Conservation (phyloP, 2,329 filamentous ascomycete species). For the Blumeria graminis region DNA sequence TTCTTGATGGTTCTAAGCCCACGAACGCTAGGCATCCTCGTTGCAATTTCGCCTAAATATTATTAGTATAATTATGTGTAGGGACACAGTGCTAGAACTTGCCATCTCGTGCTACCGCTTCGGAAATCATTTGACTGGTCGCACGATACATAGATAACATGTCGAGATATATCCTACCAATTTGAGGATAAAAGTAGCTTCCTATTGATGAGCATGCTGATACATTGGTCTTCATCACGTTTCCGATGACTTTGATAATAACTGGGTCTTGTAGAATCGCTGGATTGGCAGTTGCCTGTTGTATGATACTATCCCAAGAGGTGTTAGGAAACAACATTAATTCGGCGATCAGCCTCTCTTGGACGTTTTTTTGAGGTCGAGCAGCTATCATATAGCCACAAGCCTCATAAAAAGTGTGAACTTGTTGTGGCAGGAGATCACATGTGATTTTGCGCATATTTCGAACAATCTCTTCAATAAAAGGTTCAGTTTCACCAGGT, state of each 20-base stretch:
- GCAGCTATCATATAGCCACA: slow-evolving; percentile 98
- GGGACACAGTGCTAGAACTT: slow-evolving; percentile 11
- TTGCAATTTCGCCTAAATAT: slow-evolving; percentile 55
- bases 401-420: slow-evolving; percentile 97
- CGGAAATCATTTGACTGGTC: slow-evolving; percentile 87
- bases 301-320: slow-evolving; percentile 91
- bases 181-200: slow-evolving; percentile 92
- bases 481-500: slow-evolving; percentile 80
- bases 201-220: slow-evolving; percentile 95
- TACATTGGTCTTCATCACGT: slow-evolving; percentile 99
- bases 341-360: slow-evolving; percentile 75
- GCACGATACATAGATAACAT: slow-evolving; percentile 99
- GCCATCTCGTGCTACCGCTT: slow-evolving; percentile 71
- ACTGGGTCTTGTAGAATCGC: slow-evolving; percentile 73
- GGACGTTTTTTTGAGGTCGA: slow-evolving; percentile 81
- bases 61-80: slow-evolving; percentile 14
- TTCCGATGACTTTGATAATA: slow-evolving; percentile 95
- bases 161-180: slow-evolving; percentile 89
- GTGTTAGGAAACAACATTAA: slow-evolving; percentile 83
- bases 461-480: slow-evolving; percentile 94
- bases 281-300: slow-evolving; percentile 62
- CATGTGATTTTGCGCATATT: slow-evolving; percentile 90
- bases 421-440: slow-evolving; percentile 85
- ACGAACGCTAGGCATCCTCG: slow-evolving; percentile 90
- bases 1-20: slow-evolving; percentile 96